Percentiles rank a stretch among this genome's conserved stretches.
Evolutionary conservation across 1,139 yeast species (phyloP).

Genomic region (Suhomyces wounanorum): DNA sequence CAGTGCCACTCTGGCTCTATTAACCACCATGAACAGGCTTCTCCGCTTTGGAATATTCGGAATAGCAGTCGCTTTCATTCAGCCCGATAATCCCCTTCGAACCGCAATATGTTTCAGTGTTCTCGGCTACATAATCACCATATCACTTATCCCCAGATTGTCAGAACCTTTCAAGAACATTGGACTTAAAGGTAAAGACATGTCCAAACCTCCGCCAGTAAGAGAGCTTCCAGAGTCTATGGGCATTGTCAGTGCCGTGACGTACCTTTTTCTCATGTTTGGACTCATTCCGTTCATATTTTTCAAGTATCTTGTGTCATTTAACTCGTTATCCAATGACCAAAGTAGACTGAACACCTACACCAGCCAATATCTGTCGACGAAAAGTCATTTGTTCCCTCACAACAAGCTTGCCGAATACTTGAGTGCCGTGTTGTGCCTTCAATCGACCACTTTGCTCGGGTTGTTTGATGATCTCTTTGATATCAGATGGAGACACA

Average conservation of each 20-base stretch:
- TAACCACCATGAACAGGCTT: conserved; percentile 7
- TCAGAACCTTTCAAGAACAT: conserved; percentile 67
- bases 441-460: conserved; percentile 79
- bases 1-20: neutral
- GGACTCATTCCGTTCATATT: conserved; percentile 88
- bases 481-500: conserved; percentile 96
- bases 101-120: conserved; percentile 68
- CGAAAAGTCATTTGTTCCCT: conserved; percentile 58
- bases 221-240: conserved; percentile 76
- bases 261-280: conserved; percentile 79
- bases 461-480: conserved; percentile 95
- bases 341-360: conserved; percentile 36
- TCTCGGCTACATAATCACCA: conserved; percentile 63
- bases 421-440: conserved; percentile 78
- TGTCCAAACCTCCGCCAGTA: conserved; percentile 70
- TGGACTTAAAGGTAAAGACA: conserved; percentile 83
- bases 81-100: conserved; percentile 36
- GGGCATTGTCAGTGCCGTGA: conserved; percentile 84
- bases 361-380: conserved; percentile 36
- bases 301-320: conserved; percentile 70
- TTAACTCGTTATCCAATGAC: conserved; percentile 40
- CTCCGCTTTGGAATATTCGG: conserved; percentile 12
- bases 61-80: conserved; percentile 16
- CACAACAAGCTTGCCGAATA: conserved; percentile 85
- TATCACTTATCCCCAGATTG: conserved; percentile 64